These are phyloP conservation scores for Phaeodactylum tricornutum DNA, from an alignment of 108 stramenopile species.

Conservation along the genomic window DNA sequence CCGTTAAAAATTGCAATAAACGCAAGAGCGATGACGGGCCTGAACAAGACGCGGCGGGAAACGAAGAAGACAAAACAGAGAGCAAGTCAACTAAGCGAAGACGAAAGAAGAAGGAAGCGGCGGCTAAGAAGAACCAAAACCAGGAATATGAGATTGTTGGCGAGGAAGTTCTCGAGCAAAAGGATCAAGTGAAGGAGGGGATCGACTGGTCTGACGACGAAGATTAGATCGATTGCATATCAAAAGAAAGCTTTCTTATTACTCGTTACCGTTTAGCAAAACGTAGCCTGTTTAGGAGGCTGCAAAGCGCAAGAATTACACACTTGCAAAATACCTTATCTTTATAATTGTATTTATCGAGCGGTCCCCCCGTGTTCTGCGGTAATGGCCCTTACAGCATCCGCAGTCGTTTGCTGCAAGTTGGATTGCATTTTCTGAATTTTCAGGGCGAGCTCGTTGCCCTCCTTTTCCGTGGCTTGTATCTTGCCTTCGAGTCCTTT, in stretches of 20 bases:
- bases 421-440: conserved; percentile 74
- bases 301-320: too few species aligned
- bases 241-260: too few species aligned
- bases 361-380: conserved; percentile 5
- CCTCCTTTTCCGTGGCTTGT: conserved; percentile 42
- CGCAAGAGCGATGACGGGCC: not conserved
- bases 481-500: conserved; percentile 41
- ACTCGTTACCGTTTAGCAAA: too few species aligned
- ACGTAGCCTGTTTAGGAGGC: too few species aligned
- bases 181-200: conserved; percentile 79
- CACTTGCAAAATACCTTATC: too few species aligned
- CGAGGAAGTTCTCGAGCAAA: conserved; percentile 22
- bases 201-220: conserved; percentile 81
- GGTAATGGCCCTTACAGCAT: conserved; percentile 58
- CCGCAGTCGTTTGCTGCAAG: conserved; percentile 75
- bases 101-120: conserved; percentile 4
- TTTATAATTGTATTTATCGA: too few species aligned
- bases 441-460: conserved; percentile 43
- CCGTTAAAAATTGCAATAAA: too few species aligned
- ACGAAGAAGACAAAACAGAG: too few species aligned
- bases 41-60: too few species aligned
- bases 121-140: conserved; percentile 9
- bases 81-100: conserved; percentile 1
- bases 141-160: conserved; percentile 17
- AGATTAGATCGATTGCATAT: conserved; percentile 10